Conservation (phyloP, 1,284 basidiomycete species). For the Fistulinella cinereoalba region DNA sequence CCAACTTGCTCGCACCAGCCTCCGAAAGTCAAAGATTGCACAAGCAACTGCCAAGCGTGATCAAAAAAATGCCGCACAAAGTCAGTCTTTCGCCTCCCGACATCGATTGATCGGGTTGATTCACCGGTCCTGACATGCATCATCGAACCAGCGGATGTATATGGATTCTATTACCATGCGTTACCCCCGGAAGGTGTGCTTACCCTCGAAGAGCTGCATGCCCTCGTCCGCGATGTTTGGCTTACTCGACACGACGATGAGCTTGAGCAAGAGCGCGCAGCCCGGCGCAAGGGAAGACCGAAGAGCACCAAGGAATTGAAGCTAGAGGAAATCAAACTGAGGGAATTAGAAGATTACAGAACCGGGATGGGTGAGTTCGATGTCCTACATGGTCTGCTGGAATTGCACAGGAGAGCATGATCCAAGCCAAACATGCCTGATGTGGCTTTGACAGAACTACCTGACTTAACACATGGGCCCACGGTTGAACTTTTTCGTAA, state of each 20-base stretch:
- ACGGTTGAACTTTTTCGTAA: constrained; percentile 73
- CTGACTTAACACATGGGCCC: constrained; percentile 72
- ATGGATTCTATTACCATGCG: constrained; percentile 77
- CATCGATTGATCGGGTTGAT: neutral
- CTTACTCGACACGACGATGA: constrained; percentile 70
- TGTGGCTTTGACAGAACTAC: constrained; percentile 56
- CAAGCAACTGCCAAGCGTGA: constrained; percentile 53
- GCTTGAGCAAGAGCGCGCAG: constrained; percentile 59
- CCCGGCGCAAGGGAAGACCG: constrained; percentile 73
- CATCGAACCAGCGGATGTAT: constrained; percentile 58
- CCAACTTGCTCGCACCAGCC: constrained; percentile 69
- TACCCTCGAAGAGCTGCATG: constrained; percentile 67
- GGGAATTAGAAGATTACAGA: constrained; percentile 73
- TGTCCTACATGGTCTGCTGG: too few species aligned
- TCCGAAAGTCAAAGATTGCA: constrained; percentile 70
- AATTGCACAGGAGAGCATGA: too few species aligned
- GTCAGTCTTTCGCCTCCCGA: constrained; percentile 42
- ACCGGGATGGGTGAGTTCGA: constrained; percentile 74
- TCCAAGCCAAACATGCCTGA: too few species aligned
- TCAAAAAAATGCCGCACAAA: constrained; percentile 54
- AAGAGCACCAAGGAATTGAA: constrained; percentile 70
- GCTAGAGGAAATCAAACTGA: constrained; percentile 68
- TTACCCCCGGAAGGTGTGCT: constrained; percentile 64
- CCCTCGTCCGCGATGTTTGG: constrained; percentile 69
- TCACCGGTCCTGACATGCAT: constrained; percentile 2